A percentile compares a stretch with the other conserved stretches of the same genome.
Evolutionary conservation across 2,329 filamentous ascomycete species (phyloP).

Genomic region (Acephala macrosclerotiorum): DNA sequence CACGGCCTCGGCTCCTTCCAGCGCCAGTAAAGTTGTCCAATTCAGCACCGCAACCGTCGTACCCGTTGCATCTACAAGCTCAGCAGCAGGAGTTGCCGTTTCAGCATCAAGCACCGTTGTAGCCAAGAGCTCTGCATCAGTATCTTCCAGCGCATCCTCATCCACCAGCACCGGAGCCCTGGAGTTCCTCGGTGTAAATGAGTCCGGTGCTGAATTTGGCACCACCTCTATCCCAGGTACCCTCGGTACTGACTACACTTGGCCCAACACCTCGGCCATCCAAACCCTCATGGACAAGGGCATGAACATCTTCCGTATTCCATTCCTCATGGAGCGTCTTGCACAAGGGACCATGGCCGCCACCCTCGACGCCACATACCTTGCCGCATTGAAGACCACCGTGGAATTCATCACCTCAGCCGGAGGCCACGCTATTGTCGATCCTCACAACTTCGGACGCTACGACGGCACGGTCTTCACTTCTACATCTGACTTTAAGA

Average conservation of each 20-base stretch:
- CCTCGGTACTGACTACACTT: conserved; percentile 65
- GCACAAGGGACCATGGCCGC: conserved; percentile 56
- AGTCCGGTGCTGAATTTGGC: conserved; percentile 70
- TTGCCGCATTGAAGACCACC: conserved; percentile 49
- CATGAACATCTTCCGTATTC: conserved; percentile 43
- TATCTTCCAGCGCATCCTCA: not conserved
- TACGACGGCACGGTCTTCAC: conserved; percentile 51
- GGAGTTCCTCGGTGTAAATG: conserved; percentile 36
- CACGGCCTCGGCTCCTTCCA: not conserved
- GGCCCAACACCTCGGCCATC: conserved; percentile 49
- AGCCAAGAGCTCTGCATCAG: not conserved
- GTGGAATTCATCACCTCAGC: conserved; percentile 31
- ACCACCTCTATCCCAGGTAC: conserved; percentile 60
- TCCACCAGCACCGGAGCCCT: conserved; percentile 16
- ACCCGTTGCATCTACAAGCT: not conserved
- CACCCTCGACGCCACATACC: conserved; percentile 50
- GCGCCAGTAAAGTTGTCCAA: not conserved
- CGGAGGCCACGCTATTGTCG: conserved; percentile 55
- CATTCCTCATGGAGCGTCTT: conserved; percentile 61
- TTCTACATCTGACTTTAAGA: conserved; percentile 47
- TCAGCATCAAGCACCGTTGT: not conserved
- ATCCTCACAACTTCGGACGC: conserved; percentile 59
- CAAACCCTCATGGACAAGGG: conserved; percentile 35
- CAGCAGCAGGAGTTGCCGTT: not conserved
- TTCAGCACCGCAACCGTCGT: too few species aligned